Evolutionary conservation across 2,329 filamentous ascomycete species (phyloP).

Genomic region (Fusarium temperatum): DNA sequence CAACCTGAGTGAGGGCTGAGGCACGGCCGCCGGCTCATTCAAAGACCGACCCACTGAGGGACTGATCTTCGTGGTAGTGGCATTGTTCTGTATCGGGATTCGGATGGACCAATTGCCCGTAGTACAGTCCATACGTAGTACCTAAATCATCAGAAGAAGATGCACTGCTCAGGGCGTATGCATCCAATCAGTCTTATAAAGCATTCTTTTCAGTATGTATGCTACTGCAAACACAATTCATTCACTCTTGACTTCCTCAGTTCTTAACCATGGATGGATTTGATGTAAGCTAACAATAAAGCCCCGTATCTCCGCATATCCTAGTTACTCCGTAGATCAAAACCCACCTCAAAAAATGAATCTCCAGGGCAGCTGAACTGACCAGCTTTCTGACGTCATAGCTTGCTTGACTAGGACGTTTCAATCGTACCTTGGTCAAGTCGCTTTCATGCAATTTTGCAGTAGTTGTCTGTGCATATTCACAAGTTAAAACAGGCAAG

Average conservation of each 20-base stretch:
- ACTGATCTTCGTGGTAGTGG: not conserved
- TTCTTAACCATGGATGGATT: not conserved
- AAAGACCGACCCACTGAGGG: slow-evolving; percentile 2
- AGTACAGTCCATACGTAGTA: not conserved
- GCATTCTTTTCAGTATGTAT: too few relatives aligned
- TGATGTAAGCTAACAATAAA: not conserved
- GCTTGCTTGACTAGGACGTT: not conserved
- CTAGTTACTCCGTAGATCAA: not conserved
- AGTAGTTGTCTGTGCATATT: not conserved
- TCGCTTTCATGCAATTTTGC: not conserved
- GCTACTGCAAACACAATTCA: not conserved
- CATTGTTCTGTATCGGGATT: not conserved
- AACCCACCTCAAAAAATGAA: not conserved
- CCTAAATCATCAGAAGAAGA: not conserved
- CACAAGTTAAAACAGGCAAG: not conserved
- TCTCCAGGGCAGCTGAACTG: slow-evolving; percentile 1
- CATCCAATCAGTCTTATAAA: not conserved
- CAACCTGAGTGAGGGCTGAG: too few relatives aligned
- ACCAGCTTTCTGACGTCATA: slow-evolving; percentile 37
- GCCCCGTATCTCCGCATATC: not conserved
- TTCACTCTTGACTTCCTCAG: not conserved
- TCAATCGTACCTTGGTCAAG: not conserved
- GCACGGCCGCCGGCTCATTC: not conserved
- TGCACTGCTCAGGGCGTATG: not conserved
- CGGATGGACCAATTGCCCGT: not conserved